A percentile compares a stretch with the other conserved stretches of the same genome.
Conservation (phyloP, 1,284 basidiomycete species). For the Sanguinoderma infundibulare region DNA sequence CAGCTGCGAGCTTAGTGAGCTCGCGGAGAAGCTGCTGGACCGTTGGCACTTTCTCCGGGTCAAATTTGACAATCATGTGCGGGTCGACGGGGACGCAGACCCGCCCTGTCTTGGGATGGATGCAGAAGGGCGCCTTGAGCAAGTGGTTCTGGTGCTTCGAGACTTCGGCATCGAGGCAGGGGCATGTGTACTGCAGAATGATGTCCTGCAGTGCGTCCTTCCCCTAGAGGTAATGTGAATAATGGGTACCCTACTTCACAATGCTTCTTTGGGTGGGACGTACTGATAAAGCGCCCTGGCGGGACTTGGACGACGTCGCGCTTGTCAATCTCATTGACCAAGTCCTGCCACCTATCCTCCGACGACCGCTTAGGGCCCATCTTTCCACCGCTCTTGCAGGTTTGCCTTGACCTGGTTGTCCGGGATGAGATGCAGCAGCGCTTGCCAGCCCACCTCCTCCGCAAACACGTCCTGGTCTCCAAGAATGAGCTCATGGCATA, state of each 20-base stretch:
- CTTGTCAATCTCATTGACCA: conserved; percentile 45
- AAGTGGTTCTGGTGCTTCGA: conserved; percentile 98
- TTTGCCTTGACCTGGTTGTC: conserved; percentile 52
- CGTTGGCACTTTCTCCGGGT: conserved; percentile 87
- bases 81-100: conserved; percentile 96
- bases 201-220: conserved; percentile 75
- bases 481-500: conserved; percentile 78
- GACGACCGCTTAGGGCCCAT: conserved; percentile 59
- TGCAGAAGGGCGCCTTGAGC: conserved; percentile 96
- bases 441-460: conserved; percentile 75
- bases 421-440: conserved; percentile 79
- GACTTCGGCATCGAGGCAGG: conserved; percentile 90
- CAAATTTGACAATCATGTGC: conserved; percentile 77
- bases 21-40: conserved; percentile 84
- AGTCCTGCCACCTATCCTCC: conserved; percentile 74
- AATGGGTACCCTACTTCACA: not conserved
- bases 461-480: conserved; percentile 89
- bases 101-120: conserved; percentile 95
- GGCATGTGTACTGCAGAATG: conserved; percentile 89
- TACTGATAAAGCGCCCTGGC: too few relatives aligned
- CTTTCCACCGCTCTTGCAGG: conserved; percentile 70
- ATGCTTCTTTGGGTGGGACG: too few relatives aligned
- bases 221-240: not conserved
- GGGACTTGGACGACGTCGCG: not conserved
- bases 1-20: conserved; percentile 62